Conservation (phyloP, 441 rosid species). For the Corymbia citriodora region DNA sequence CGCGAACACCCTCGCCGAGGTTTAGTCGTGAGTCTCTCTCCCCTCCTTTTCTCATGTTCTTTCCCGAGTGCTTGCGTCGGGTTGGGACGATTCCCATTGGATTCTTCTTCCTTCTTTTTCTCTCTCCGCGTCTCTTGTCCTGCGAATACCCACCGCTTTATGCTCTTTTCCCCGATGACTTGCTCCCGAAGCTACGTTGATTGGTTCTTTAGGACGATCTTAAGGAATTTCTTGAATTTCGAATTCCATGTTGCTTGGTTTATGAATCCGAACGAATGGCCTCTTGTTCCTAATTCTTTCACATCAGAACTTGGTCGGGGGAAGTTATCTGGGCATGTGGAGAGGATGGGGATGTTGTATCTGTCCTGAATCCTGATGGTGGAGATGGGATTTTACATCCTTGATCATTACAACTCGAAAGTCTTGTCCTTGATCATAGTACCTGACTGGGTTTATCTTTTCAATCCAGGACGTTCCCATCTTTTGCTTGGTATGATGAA, state of each 20-base stretch:
- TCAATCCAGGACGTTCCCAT: not conserved
- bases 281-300: not conserved
- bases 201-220: not conserved
- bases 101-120: not conserved
- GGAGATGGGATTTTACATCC: not conserved
- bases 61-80: not conserved
- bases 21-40: conserved; percentile 34
- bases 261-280: not conserved
- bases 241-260: not conserved
- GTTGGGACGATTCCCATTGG: not conserved
- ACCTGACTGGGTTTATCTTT: not conserved
- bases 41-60: not conserved
- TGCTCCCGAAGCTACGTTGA: not conserved
- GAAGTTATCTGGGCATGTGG: not conserved
- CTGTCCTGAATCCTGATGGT: not conserved
- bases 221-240: not conserved
- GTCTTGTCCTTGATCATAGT: not conserved
- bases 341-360: not conserved
- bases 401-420: not conserved
- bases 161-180: not conserved
- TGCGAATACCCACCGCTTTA: not conserved
- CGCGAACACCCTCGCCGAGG: conserved; percentile 30
- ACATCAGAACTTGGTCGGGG: not conserved
- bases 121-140: not conserved
- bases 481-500: not conserved